Base-by-base conservation (phyloP, 768 basidiomycete species). In the Tephrocybe sp. region DNA sequence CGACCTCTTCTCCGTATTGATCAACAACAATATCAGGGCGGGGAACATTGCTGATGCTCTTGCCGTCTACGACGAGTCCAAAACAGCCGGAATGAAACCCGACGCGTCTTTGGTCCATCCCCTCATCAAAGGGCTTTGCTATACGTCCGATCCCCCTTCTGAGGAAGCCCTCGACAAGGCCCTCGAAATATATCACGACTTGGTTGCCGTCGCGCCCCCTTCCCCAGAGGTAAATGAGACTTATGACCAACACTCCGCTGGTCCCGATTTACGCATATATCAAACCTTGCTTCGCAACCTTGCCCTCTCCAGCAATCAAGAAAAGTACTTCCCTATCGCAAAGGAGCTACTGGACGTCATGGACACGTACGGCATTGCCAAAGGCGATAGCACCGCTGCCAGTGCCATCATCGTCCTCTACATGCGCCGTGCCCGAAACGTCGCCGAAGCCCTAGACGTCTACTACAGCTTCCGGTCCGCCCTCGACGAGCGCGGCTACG, bases 321-420 rank as follows among this genome's bases (percentile, higher is more conserved):
- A 64, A 47, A 78, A 78, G 51, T 80, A 83, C 54, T 69, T 74
- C 50, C 69, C 74, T 4, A 63, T 75, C 6, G 76, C 78, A 0
- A 56, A 76, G 28, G 64, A 71, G 8, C 70, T 94, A 21, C 56
- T 91, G 15, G 72, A 78, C 31, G 88, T 92, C 55, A 88, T 94
- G 82, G 72, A 80, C 35, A 47, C 58, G 3, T 77, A 80, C 27
- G 63, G 70, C 4, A 61, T 90, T 19, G 60, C 73, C 0, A 60
- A 72, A 56, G 65, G 77, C 47, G 69, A 76, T 48, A 74, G 73
- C 28, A 59, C 74, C 55, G 71, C 63, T 12, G 65, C 78, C 11
- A 72, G 80, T 4, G 77, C 81, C 2, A 66, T 81, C 30, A 75
- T 86, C 36, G 75, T 87, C 43, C 66, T 88, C 37, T 76, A 82